Base-by-base conservation (phyloP, 1,284 basidiomycete genomes). In the Vanrija humicola region DNA sequence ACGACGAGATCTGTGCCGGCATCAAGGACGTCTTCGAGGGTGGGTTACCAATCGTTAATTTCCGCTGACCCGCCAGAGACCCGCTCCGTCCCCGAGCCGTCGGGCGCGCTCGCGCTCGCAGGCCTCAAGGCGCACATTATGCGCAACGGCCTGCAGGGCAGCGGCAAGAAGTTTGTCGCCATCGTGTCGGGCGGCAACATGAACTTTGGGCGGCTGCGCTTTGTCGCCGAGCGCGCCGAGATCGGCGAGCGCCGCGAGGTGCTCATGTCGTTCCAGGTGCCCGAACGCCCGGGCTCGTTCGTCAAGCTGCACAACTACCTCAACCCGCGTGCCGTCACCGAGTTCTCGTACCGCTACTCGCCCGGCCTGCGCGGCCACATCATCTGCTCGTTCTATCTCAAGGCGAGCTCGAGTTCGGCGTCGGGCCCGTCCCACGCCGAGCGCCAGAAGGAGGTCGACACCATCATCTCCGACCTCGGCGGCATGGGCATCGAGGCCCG, bases 11-110 rank as follows among this genome's bases (percentile, higher is more conserved):
- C 53, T 99, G 96, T 72, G 96, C 96, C 5, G 93, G 94, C 16
- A 98, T 98, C 79, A 98, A 98, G 78, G 96, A 98, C 70, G 87
- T 98, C 25, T 99, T 98, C 69, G 94, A 98, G 81, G 94, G 93
- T 91, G 60, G 63, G 77, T 67, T 23, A 15, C 9, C 18, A n/a
- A 14, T 38, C 18, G 21, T 14, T 19, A 5, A 29, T 7, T 48
- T 46, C 6, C 6, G 10, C 34, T 34, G 34, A 34, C 34, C 34
- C 34, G 12, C 6, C 66, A 97, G 93, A 97, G 72, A 96, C 93
- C 0, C 85, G 93, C 45, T 93, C 90, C 23, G 83, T 96, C 40
- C 95, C 95, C 2, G 96, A 99, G 76, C 96, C 96, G 0, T 89
- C 96, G 1, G 96, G 96, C n/a, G 95, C 96, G 0, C 82, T 98